A percentile compares a stretch with the other conserved stretches of the same genome.
Evolutionary conservation across 2,329 filamentous ascomycete species (phyloP).

Genomic region (Arthrobotrys megalospora): DNA sequence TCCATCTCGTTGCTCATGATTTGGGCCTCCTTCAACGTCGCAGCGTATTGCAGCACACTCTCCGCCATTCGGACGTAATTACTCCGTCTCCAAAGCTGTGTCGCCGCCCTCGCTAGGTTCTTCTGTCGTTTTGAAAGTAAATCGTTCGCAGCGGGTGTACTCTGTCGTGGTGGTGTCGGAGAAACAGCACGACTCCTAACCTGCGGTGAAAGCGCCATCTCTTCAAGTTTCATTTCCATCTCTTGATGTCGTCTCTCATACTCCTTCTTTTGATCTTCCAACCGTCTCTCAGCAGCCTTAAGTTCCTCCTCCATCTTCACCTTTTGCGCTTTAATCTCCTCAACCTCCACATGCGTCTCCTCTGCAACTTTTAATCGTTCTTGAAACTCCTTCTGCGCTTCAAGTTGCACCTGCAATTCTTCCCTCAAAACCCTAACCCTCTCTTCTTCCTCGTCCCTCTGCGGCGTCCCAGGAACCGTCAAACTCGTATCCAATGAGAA

Average conservation of each 20-base stretch:
- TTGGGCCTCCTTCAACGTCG: conserved; percentile 92
- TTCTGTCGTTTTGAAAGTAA: conserved; percentile 79
- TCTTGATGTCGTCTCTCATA: conserved; percentile 88
- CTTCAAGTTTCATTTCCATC: conserved; percentile 70
- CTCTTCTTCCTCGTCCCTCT: conserved; percentile 80
- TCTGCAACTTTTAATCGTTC: conserved; percentile 83
- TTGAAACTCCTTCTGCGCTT: conserved; percentile 86
- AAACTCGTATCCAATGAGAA: conserved; percentile 94
- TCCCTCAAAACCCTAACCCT: conserved; percentile 81
- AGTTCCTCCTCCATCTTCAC: conserved; percentile 86
- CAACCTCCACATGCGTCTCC: conserved; percentile 81
- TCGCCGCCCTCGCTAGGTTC: conserved; percentile 76
- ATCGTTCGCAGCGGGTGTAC: conserved; percentile 48
- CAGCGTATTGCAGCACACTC: conserved; percentile 87
- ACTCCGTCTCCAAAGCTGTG: conserved; percentile 83
- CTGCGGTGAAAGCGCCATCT: conserved; percentile 63
- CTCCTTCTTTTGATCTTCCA: conserved; percentile 84
- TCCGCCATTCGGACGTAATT: conserved; percentile 96
- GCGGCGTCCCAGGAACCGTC: conserved; percentile 94
- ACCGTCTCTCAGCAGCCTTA: conserved; percentile 82
- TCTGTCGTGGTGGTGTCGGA: conserved; percentile 65
- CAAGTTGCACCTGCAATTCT: conserved; percentile 85
- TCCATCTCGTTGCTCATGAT: conserved; percentile 98
- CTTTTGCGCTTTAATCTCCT: conserved; percentile 87
- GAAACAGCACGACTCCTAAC: conserved; percentile 66